Evolutionary conservation across 2,329 filamentous ascomycete genomes (phyloP), one percentile per base, ranked within the genome.

Genomic region (Lasiodiplodia theobromae): DNA sequence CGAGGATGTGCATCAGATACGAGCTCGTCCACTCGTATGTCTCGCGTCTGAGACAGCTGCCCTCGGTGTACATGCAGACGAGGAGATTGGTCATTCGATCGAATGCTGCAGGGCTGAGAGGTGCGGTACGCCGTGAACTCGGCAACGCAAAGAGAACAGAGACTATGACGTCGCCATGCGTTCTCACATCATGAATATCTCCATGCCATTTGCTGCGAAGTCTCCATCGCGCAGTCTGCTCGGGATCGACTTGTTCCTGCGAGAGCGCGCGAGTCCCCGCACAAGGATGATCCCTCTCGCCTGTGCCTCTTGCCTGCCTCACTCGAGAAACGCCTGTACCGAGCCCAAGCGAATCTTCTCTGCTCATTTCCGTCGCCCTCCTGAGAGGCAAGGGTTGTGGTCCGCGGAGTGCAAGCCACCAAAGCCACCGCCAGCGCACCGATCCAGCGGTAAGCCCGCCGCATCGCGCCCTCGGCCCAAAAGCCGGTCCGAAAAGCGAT

Each of bases 401-500:
- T 47, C 44, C 44, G 18, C 40, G 40, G 16, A n/a, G 40, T 44
- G 40, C 40, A 44, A 44, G 40, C 40, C 40, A 44, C 40, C 16
- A 21, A 37, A 40, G 54, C 54, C 34, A 40, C 54, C 34, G 34
- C 53, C n/a, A 12, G 21, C 54, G 21, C 54, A 28, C 44, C 40
- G 14, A n/a, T 47, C 8, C 44, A 47, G 40, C 40, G 40, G 40
- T 47, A n/a, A 47, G 23, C 23, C 34, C 47, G 47, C 60, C 38
- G 25, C 38, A 21, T 31, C 54, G 31, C 31, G 18, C 54, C 31
- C 31, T 56, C 54, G 23, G 40, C 38, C 14, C 34, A 34, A 49
- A 25, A 31, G 31, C 60, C 60, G 60, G 60, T 38, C 60, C 47
- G 60, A 52, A 64, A 64, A 47, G 44, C 44, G 7, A 47, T 21